A percentile compares a stretch with the other conserved stretches of the same genome.
phyloP scores from a whole-genome alignment of 179 eudicot genomes.

The Carnegiea gigantea region DNA sequence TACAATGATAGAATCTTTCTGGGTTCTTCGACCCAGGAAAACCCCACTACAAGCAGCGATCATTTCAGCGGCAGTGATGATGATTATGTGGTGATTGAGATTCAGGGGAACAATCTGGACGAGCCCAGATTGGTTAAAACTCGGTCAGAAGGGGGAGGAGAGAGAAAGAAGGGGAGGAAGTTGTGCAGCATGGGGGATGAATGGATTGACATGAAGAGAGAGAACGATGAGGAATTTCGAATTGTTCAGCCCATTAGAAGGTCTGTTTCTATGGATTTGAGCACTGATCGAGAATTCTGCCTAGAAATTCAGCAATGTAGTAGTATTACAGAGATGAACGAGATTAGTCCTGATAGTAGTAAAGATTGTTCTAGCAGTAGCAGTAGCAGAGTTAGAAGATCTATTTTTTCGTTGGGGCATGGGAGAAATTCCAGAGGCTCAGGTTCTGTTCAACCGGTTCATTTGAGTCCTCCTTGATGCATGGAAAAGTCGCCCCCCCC shows the following conservation, averaged over 20 bases:
- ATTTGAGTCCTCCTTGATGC: slow-evolving; percentile 37
- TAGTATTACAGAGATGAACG: slow-evolving; percentile 25
- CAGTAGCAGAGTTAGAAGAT: slow-evolving; percentile 40
- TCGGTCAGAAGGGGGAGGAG: not conserved
- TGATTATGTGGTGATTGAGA: slow-evolving; percentile 70
- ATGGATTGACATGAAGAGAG: slow-evolving; percentile 50
- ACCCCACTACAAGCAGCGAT: not conserved
- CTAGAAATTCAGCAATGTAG: slow-evolving; percentile 47
- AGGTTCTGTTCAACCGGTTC: slow-evolving; percentile 55
- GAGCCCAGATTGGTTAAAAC: slow-evolving; percentile 29
- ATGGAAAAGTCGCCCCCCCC: too few relatives aligned
- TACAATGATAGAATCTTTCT: not conserved
- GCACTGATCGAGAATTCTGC: slow-evolving; percentile 46
- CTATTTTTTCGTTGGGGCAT: slow-evolving; percentile 68
- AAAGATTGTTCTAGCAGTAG: slow-evolving; percentile 6
- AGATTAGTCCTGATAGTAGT: slow-evolving; percentile 11
- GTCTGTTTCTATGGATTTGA: slow-evolving; percentile 85
- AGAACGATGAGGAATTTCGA: slow-evolving; percentile 42
- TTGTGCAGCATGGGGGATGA: slow-evolving; percentile 70
- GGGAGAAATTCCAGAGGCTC: slow-evolving; percentile 54
- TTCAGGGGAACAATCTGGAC: slow-evolving; percentile 30
- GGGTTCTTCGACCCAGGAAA: not conserved
- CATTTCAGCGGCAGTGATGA: slow-evolving; percentile 40
- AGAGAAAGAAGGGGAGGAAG: slow-evolving; percentile 26
- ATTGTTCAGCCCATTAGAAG: slow-evolving; percentile 61